Evolutionary conservation across 139 green algal species (phyloP), one percentile per base, ranked within the genome.

Genomic region (Chlamydomonas incerta): DNA sequence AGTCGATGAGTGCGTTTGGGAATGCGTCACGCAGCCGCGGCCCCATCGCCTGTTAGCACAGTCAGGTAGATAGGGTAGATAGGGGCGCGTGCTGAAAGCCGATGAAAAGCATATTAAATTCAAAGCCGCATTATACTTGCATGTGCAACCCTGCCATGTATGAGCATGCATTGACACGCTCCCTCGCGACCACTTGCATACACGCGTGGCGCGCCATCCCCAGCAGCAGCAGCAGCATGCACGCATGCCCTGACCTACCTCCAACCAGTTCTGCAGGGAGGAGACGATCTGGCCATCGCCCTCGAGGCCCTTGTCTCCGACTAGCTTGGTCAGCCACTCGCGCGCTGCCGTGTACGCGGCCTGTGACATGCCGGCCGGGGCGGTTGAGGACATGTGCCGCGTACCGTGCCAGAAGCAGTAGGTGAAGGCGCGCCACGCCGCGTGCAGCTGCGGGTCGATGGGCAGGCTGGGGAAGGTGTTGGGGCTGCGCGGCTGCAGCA

Each of bases 391-490:
- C 63, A 83, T 63, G 63, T 83, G 77, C 5, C 63, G 41, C 5
- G 63, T 74, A 9, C 77, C 77, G 63, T 83, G 77, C 77, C 77
- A 83, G 77, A 83, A 83, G 63, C 63, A 65, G 77, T 67, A 83
- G 63, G 77, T 83, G 77, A 83, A 83, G 77, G 63, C 66, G 41
- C 65, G 63, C 77, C 77, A 83, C 26, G 77, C 77, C 33, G 63
- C 63, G 1, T 46, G 41, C 18, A 83, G 77, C 77, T 83, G 77
- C 63, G 77, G 77, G 15, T 74, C 77, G 18, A 83, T 83, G 20
- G 23, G 29, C 41, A 74, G 20, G 55, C 46, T 50, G 4, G 62
- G n/a, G 77, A 74, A 83, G 20, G 37, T 74, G 63, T 55, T 15
- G 4, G 77, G 63, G 77, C 77, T 83, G 13, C 41, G 20, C 11